phyloP scores from a whole-genome alignment of 441 rosid genomes.

The Breynia disticha region DNA sequence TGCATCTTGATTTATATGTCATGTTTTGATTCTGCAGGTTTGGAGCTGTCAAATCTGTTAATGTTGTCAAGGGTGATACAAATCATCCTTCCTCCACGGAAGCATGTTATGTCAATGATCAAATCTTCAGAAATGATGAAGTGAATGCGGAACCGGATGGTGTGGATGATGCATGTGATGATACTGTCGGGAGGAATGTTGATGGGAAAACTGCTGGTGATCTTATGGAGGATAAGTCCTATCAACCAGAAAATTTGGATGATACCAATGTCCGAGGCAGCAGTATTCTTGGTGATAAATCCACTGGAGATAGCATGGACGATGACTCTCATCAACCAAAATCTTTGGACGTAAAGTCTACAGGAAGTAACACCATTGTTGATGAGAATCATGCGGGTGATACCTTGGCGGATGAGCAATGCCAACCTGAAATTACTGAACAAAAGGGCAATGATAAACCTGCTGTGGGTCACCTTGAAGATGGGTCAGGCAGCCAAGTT shows the following conservation, averaged over 20 bases:
- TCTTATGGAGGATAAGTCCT: slow-evolving; percentile 20
- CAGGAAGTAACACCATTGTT: neutral
- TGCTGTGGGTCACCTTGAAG: neutral
- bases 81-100: slow-evolving; percentile 18
- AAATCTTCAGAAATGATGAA: slow-evolving; percentile 17
- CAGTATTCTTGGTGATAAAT: neutral
- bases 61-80: slow-evolving; percentile 36
- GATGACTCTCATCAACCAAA: slow-evolving; percentile 23
- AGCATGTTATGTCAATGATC: slow-evolving; percentile 18
- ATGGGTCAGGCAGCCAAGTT: slow-evolving; percentile 11
- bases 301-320: slow-evolving; percentile 12
- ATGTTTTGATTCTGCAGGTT: slow-evolving; percentile 52
- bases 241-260: slow-evolving; percentile 15
- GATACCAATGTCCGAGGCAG: neutral
- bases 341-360: slow-evolving; percentile 4
- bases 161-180: slow-evolving; percentile 11
- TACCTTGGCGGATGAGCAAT: neutral
- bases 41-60: slow-evolving; percentile 70
- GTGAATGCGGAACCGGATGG: slow-evolving; percentile 17
- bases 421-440: neutral
- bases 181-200: slow-evolving; percentile 13
- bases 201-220: slow-evolving; percentile 21
- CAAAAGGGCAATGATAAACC: neutral
- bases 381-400: neutral
- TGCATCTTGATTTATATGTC: slow-evolving; percentile 6